Evolutionary conservation across 495 filamentous ascomycete genomes (phyloP), one percentile per base, ranked within the genome.

Genomic region (Podospora didyma): DNA sequence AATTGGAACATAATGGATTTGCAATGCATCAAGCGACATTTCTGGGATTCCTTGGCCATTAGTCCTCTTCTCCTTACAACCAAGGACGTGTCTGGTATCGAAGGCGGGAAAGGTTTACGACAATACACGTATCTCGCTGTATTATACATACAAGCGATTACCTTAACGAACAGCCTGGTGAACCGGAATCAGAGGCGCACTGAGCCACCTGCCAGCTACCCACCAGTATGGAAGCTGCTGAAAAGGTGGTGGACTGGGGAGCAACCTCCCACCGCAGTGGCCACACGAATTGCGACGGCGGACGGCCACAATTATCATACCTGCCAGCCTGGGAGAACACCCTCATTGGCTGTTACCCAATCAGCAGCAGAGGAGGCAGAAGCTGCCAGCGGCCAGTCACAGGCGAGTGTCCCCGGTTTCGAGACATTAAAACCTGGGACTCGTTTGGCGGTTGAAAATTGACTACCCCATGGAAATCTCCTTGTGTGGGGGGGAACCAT

Each of bases 201-300:
- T 4, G 26, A 31, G 26, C 26, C 26, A 31, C 26, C 26, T 3
- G 26, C 26, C 26, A 31, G 4, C 26, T 9, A 9, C 4, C 26
- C 4, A 31, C 26, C 4, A 31, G 26, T 31, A 9, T n/a, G n/a
- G n/a, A n/a, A 9, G 4, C 26, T 9, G 9, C 26, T 31, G 26
- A 31, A 31, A 31, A 31, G 26, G 26, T 31, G 26, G 26, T 31
- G 14, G 47, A 11, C 16, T 14, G 14, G 23, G 24, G 7, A n/a
- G 14, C 11, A 31, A 41, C 49, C 49, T 26, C 14, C 4, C 19
- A 41, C 17, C 20, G 16, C 48, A n/a, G n/a, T n/a, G n/a, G n/a
- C n/a, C 26, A 31, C 26, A 9, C 49, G 17, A 39, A 16, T 21
- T 51, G 49, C 49, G 39, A 51, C 49, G 49, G 49, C 11, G 39